Base-by-base conservation (phyloP, 2,329 filamentous ascomycete genomes). In the Fusarium pilosicola region DNA sequence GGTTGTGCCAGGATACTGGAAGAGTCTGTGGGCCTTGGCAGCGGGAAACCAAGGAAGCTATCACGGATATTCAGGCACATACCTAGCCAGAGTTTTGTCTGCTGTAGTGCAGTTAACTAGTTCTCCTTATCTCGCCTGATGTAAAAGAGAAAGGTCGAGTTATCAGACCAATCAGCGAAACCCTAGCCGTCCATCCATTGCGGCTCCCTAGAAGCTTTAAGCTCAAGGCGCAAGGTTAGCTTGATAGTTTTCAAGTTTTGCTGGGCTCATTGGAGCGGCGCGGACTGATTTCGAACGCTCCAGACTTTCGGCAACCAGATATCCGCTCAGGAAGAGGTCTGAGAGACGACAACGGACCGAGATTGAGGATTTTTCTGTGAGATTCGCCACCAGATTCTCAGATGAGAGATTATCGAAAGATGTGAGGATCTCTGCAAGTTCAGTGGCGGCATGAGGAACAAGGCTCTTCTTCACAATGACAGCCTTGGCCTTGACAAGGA, bases 221-320 rank as follows among this genome's bases (percentile, higher is more conserved):
- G 49, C 46, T 73, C 48, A 67, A 62, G 49, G n/a, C 52, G 57
- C 51, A 46, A 62, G 26, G 39, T 62, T 73, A 72, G 65, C 65
- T 75, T 55, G 59, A 57, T 26, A 59, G 55, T 52, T 61, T 69
- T 51, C 57, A 62, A 60, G 72, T 59, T 74, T 57, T 68, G 39
- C 38, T 38, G 49, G 56, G 56, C 63, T 54, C 52, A 48, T 69
- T 69, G 63, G 39, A 65, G 65, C 64, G 65, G 63, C 61, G 58
- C 49, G 57, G 63, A 30, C 42, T 56, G 38, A 61, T 74, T 67
- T 75, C 28, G 75, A 77, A 61, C 70, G 68, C 67, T 77, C 76
- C 57, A 77, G 75, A 76, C 69, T 64, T 58, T 67, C 59, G 66
- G 56, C 22, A 30, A 18, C 51, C 54, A 65, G 39, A 56, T 59